Base-by-base conservation (phyloP, 139 green algal genomes). In the Closterium sp. region DNA sequence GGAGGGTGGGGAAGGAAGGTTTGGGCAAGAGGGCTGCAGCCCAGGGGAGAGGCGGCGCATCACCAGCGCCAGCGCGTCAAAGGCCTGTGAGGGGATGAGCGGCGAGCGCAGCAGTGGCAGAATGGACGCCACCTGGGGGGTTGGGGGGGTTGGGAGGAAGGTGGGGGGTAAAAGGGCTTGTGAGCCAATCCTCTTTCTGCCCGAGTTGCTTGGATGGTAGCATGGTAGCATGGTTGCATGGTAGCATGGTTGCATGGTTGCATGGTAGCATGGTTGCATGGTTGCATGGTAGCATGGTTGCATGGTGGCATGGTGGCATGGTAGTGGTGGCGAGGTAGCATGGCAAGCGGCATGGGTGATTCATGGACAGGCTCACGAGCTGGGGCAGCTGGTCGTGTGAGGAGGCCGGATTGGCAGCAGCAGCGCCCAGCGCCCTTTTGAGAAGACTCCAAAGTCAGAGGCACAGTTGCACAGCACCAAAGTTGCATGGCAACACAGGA, bases 331-430 rank as follows among this genome's bases (percentile, higher is more conserved):
- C n/a, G n/a, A n/a, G n/a, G n/a, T n/a, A n/a, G n/a, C n/a, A n/a
- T n/a, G n/a, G n/a, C n/a, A n/a, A n/a, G n/a, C n/a, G n/a, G n/a
- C n/a, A n/a, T n/a, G n/a, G n/a, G n/a, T n/a, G n/a, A n/a, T n/a
- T n/a, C n/a, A 50, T 50, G 19, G 62, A 79, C 24, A 79, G 62
- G 62, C 62, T 79, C 31, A 92, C 93, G 4, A 95, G 73, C 27
- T 32, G 30, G 90, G 90, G 90, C 9, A 95, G 91, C 24, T 95
- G 38, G 29, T 95, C 45, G 85, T 94, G 93, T 13, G 87, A 62
- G 91, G 92, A 94, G 24, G 45, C n/a, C 27, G 42, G 90, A 31
- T 92, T 92, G 70, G 92, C 90, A 73, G 34, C 32, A 34, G 92
- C 92, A 17, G 34, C 31, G 17, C 85, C 92, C n/a, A 94, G 89